Conservation (phyloP, 805 yeast species). For the Wickerhamomyces canadensis region DNA sequence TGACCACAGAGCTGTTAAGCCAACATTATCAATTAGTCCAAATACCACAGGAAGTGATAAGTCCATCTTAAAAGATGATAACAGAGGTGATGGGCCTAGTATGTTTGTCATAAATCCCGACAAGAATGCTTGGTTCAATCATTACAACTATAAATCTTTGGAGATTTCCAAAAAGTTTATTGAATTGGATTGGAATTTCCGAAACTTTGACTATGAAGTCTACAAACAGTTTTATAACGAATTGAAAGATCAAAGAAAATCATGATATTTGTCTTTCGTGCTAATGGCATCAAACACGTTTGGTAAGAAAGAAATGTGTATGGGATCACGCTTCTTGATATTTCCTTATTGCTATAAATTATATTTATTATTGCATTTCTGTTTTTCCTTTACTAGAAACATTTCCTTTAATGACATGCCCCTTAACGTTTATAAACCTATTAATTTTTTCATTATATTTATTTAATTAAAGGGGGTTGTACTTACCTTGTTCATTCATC, state of each 20-base stretch:
- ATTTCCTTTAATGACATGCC: too few species aligned
- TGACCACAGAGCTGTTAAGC: slow-evolving; percentile 15
- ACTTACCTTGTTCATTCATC: not conserved
- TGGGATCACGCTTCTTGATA: too few species aligned
- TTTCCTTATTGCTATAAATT: not conserved
- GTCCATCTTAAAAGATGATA: slow-evolving; percentile 5
- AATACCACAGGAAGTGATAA: slow-evolving; percentile 7
- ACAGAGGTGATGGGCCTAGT: slow-evolving; percentile 10
- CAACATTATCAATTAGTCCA: slow-evolving; percentile 9
- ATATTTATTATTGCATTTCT: not conserved
- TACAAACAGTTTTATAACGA: slow-evolving; percentile 34
- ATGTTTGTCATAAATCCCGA: slow-evolving; percentile 33
- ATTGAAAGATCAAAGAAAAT: slow-evolving; percentile 14
- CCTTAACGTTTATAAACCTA: not conserved
- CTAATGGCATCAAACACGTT: too few species aligned
- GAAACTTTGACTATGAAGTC: slow-evolving; percentile 45
- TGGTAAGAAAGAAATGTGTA: too few species aligned
- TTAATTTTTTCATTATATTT: not conserved
- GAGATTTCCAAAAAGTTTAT: slow-evolving; percentile 57
- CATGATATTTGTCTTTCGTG: too few species aligned
- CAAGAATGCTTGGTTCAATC: slow-evolving; percentile 37
- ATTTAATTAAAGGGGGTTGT: not conserved
- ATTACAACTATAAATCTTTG: slow-evolving; percentile 48
- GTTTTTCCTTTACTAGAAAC: too few species aligned
- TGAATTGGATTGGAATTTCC: slow-evolving; percentile 58